Base-by-base conservation (phyloP, 768 basidiomycete species). In the Pilatotrama ljubarskyi region DNA sequence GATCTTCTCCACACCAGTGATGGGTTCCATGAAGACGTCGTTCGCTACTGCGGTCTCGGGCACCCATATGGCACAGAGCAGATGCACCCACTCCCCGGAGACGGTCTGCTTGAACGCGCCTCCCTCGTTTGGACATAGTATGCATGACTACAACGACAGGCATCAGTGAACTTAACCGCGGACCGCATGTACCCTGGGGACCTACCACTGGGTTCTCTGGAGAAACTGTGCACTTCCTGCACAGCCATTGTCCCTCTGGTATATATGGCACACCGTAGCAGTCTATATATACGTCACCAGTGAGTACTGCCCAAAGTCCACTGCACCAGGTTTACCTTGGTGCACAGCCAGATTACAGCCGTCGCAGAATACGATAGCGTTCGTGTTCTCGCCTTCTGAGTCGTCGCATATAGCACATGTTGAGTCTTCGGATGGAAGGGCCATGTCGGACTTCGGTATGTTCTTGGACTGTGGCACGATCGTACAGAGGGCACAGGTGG, bases 251-350 rank as follows among this genome's bases (percentile, higher is more conserved):
- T 1, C 97, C 97, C 77, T 99, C 97, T 0, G 97, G 97, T 59
- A 99, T 98, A 70, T 99, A 99, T 11, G 97, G 97, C 1, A 99
- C 94, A 18, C 97, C 97, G 69, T 99, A 99, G 69, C 97, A 99
- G 71, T 99, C 97, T 97, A 64, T n/a, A 43, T 59, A 55, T 8
- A 24, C 11, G 32, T 17, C 6, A 49, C 3, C 15, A 1, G 20
- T 15, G 36, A 3, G 5, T 5, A 37, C 1, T 29, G 26, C 3
- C 13, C 26, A 26, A 11, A 37, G 25, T 17, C 3, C 37, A n/a
- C 20, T 29, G 14, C 2, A 46, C 25, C 5, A 9, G 3, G 65
- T 82, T 53, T 60, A 91, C 95, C 95, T 83, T 99, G 97, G 77
- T 99, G 97, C n/a, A 99, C 97, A 10, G 97, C 97, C 25, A 99